These are phyloP conservation scores for Jaapia argillacea DNA, from an alignment of 768 basidiomycete genomes.

Conservation along the genomic window DNA sequence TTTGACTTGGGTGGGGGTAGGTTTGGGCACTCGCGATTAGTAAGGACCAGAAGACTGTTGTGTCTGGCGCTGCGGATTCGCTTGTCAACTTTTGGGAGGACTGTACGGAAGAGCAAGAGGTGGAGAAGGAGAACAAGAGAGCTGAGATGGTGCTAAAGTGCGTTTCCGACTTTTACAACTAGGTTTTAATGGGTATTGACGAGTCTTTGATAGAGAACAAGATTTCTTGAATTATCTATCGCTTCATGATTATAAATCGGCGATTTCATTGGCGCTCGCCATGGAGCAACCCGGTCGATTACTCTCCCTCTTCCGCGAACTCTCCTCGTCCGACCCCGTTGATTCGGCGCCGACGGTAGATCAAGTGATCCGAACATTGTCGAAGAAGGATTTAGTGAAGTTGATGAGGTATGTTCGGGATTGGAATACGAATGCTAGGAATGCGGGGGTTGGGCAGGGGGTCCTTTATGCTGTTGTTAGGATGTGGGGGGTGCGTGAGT, in stretches of 20 bases:
- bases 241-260: conserved; percentile 81
- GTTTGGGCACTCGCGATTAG: conserved; percentile 94
- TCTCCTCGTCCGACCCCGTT: conserved; percentile 26
- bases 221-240: conserved; percentile 87
- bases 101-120: conserved; percentile 76
- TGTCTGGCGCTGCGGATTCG: conserved; percentile 95
- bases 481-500: conserved; percentile 61
- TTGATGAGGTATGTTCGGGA: conserved; percentile 75
- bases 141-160: conserved; percentile 75
- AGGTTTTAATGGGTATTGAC: conserved; percentile 1
- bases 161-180: conserved; percentile 17
- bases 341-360: conserved; percentile 52
- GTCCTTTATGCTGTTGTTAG: conserved; percentile 78
- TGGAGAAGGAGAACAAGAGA: conserved; percentile 63
- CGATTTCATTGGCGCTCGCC: conserved; percentile 83
- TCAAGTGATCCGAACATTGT: conserved; percentile 66
- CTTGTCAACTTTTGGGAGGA: conserved; percentile 96
- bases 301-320: conserved; percentile 63
- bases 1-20: conserved; percentile 26
- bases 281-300: conserved; percentile 92
- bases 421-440: conserved; percentile 95
- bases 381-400: conserved; percentile 64
- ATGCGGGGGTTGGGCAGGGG: conserved; percentile 75
- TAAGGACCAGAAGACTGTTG: conserved; percentile 70
- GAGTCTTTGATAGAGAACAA: conserved; percentile 71